Evolutionary conservation across 2,329 filamentous ascomycete genomes (phyloP).

Genomic region (Trichoderma koningii): DNA sequence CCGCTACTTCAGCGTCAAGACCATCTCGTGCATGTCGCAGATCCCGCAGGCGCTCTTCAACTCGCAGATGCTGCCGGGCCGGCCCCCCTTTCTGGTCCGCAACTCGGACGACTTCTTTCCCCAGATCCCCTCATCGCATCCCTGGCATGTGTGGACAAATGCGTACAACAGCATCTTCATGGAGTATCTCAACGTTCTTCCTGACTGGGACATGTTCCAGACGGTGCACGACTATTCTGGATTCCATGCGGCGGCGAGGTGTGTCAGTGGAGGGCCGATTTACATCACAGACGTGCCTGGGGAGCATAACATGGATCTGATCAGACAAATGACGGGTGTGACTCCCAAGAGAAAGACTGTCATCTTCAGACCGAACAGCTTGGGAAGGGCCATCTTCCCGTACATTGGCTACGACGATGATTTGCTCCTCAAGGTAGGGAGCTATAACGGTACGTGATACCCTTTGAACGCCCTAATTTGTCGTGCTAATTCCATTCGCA

Average conservation of each 20-base stretch:
- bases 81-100: conserved; percentile 71
- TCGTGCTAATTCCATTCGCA: background rate
- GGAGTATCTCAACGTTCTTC: conserved; percentile 80
- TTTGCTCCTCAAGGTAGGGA: conserved; percentile 73
- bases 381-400: conserved; percentile 71
- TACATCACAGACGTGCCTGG: conserved; percentile 93
- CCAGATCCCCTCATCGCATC: conserved; percentile 73
- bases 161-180: conserved; percentile 85
- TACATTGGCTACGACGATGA: conserved; percentile 78
- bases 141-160: conserved; percentile 95
- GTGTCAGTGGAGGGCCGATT: conserved; percentile 86
- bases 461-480: background rate
- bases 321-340: conserved; percentile 77
- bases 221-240: conserved; percentile 67
- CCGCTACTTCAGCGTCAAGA: conserved; percentile 73
- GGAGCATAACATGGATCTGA: conserved; percentile 72
- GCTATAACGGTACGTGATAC: conserved; percentile 65
- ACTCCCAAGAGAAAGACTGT: conserved; percentile 74
- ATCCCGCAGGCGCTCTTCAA: conserved; percentile 84
- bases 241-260: conserved; percentile 88
- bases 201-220: conserved; percentile 78
- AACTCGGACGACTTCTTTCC: conserved; percentile 96
- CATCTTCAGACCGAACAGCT: conserved; percentile 74
- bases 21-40: conserved; percentile 95
- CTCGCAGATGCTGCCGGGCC: conserved; percentile 75